Percentiles rank a stretch among this genome's conserved stretches.
Evolutionary conservation across 495 filamentous ascomycete genomes (phyloP).

Genomic region (Pseudoneurospora amorphoporcata): DNA sequence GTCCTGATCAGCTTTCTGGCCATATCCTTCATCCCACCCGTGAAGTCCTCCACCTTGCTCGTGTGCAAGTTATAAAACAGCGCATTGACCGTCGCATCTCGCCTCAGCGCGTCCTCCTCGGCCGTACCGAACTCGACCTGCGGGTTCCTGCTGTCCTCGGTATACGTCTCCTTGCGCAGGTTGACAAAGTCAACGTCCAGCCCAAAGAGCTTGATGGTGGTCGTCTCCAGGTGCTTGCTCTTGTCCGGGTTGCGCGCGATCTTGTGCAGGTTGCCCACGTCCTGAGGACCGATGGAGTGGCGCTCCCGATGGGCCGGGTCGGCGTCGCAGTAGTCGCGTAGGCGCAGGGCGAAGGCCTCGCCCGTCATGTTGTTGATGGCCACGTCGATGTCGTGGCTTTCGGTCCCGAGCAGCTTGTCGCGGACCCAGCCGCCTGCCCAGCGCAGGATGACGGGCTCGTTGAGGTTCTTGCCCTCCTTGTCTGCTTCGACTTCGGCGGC

Average conservation of each 20-base stretch:
- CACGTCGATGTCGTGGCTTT: constrained; percentile 87
- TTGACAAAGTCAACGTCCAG: constrained; percentile 93
- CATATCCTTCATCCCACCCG: constrained; percentile 70
- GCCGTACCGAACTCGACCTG: constrained; percentile 90
- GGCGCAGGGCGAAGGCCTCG: constrained; percentile 63
- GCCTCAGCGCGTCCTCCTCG: constrained; percentile 76
- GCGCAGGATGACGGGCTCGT: constrained; percentile 54
- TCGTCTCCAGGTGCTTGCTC: constrained; percentile 93
- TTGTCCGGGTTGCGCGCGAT: constrained; percentile 91
- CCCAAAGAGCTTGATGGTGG: constrained; percentile 74
- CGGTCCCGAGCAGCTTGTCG: constrained; percentile 78
- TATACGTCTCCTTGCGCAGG: constrained; percentile 82
- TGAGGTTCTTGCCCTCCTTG: background rate
- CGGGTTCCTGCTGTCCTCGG: constrained; percentile 76
- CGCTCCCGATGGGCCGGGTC: constrained; percentile 27
- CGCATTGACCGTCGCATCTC: constrained; percentile 92
- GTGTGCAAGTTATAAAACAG: constrained; percentile 90
- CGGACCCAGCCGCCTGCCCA: constrained; percentile 99
- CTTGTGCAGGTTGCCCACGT: constrained; percentile 58
- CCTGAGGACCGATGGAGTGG: constrained; percentile 38
- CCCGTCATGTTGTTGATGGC: constrained; percentile 95
- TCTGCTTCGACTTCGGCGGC: background rate
- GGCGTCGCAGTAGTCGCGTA: constrained; percentile 42
- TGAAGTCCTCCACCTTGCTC: constrained; percentile 73
- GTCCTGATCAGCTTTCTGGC: constrained; percentile 63